These are phyloP conservation scores for Pichia phayaonensis DNA, from an alignment of 805 yeast genomes.

Conservation along the genomic window DNA sequence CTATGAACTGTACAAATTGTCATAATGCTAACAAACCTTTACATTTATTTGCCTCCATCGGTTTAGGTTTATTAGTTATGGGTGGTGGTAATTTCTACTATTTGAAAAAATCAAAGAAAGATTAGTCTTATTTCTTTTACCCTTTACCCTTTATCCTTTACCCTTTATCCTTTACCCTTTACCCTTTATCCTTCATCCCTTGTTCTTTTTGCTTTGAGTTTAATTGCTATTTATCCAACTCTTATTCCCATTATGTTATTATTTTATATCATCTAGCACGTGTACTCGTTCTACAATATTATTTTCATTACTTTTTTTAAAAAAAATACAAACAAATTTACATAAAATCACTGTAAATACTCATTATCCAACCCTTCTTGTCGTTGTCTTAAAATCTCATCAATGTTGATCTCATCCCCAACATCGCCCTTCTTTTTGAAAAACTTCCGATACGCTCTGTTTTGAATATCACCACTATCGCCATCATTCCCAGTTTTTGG, in stretches of 20 bases:
- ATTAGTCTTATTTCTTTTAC: background rate
- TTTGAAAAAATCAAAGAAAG: slow-evolving; percentile 6
- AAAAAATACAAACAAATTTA: background rate
- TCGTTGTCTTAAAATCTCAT: slow-evolving; percentile 33
- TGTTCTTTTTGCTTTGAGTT: background rate
- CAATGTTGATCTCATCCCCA: slow-evolving; percentile 44
- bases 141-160: background rate
- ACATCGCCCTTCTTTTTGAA: slow-evolving; percentile 19
- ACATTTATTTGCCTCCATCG: slow-evolving; percentile 6
- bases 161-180: background rate
- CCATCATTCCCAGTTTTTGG: background rate
- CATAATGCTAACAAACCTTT: background rate
- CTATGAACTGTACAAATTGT: slow-evolving; percentile 5
- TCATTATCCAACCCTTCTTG: slow-evolving; percentile 23
- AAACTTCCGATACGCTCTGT: slow-evolving; percentile 19
- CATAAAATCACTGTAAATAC: background rate
- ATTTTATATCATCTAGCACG: background rate
- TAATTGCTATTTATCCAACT: no score
- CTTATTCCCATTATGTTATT: no score
- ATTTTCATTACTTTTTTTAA: background rate
- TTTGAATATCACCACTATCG: slow-evolving; percentile 19
- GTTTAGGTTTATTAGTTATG: slow-evolving; percentile 4
- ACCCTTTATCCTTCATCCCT: background rate
- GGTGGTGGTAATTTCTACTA: slow-evolving; percentile 13
- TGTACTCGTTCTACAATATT: no score